Conservation (phyloP, 2,329 filamentous ascomycete genomes). For the Penicillium brasilianum region DNA sequence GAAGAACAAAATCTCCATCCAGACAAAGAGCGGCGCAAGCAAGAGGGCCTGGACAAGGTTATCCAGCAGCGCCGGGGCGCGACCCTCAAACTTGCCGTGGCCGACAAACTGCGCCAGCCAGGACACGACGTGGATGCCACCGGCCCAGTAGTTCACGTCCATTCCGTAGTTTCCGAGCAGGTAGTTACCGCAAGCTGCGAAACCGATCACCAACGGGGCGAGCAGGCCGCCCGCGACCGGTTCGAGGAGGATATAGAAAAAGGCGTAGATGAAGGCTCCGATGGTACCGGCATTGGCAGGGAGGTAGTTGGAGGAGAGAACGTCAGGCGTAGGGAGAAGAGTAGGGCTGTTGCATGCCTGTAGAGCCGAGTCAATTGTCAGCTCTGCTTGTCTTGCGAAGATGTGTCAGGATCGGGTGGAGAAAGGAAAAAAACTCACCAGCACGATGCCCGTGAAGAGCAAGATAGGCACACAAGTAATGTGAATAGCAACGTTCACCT, state of each 20-base stretch:
- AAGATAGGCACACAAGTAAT: slow-evolving; percentile 67
- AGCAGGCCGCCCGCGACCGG: slow-evolving; percentile 85
- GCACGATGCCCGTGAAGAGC: slow-evolving; percentile 62
- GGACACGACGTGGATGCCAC: slow-evolving; percentile 70
- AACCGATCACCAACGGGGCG: slow-evolving; percentile 74
- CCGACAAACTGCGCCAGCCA: slow-evolving; percentile 94
- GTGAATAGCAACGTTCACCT: slow-evolving; percentile 70
- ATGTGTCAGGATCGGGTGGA: neutral
- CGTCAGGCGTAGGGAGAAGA: slow-evolving; percentile 59
- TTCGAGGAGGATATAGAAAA: slow-evolving; percentile 88
- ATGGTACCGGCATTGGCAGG: slow-evolving; percentile 66
- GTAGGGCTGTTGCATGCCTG: slow-evolving; percentile 63
- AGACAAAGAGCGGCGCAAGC: slow-evolving; percentile 93
- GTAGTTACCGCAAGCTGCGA: slow-evolving; percentile 76
- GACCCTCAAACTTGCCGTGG: slow-evolving; percentile 84
- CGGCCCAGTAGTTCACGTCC: slow-evolving; percentile 67
- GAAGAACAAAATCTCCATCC: slow-evolving; percentile 90
- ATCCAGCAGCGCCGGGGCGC: slow-evolving; percentile 86
- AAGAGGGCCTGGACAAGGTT: slow-evolving; percentile 92
- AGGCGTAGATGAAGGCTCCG: slow-evolving; percentile 67
- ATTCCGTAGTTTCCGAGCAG: slow-evolving; percentile 68
- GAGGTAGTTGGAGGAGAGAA: slow-evolving; percentile 60
- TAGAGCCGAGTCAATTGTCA: slow-evolving; percentile 5
- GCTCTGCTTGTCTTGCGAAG: neutral
- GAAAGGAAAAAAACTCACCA: slow-evolving; percentile 55